Conservation (phyloP, 1,139 yeast genomes). For the Geotrichum aggregatum region DNA sequence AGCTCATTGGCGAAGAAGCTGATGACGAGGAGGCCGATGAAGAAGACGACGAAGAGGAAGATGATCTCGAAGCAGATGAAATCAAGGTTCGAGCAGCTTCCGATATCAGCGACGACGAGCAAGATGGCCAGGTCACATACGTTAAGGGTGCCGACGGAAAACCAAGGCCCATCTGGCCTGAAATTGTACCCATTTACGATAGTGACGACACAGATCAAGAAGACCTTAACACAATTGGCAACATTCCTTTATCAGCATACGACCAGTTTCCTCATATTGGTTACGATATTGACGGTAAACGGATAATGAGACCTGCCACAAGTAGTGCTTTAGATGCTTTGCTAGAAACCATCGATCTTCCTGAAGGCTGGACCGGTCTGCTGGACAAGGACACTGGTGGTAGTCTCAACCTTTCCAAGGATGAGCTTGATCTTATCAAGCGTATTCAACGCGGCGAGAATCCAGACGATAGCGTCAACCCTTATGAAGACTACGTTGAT, state of each 20-base stretch:
- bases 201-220: constrained; percentile 90
- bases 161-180: constrained; percentile 73
- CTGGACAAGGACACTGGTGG: constrained; percentile 86
- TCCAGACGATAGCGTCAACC: constrained; percentile 75
- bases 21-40: constrained; percentile 26
- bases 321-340: constrained; percentile 90
- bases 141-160: constrained; percentile 66
- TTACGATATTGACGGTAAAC: constrained; percentile 92
- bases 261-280: constrained; percentile 98
- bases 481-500: constrained; percentile 90
- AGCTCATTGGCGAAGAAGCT: constrained; percentile 27
- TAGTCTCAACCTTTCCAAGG: constrained; percentile 78
- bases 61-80: constrained; percentile 26
- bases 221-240: constrained; percentile 83
- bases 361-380: constrained; percentile 98
- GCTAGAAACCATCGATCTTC: constrained; percentile 84
- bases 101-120: constrained; percentile 18
- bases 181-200: constrained; percentile 87
- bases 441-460: constrained; percentile 82
- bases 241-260: constrained; percentile 86
- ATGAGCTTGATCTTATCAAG: constrained; percentile 82
- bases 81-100: constrained; percentile 23
- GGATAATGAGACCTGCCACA: constrained; percentile 98
- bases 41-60: constrained; percentile 22
- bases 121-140: constrained; percentile 27